These are phyloP conservation scores for Pseudophaeomoniella oleicola DNA, from an alignment of 2,329 filamentous ascomycete genomes.

Conservation along the genomic window DNA sequence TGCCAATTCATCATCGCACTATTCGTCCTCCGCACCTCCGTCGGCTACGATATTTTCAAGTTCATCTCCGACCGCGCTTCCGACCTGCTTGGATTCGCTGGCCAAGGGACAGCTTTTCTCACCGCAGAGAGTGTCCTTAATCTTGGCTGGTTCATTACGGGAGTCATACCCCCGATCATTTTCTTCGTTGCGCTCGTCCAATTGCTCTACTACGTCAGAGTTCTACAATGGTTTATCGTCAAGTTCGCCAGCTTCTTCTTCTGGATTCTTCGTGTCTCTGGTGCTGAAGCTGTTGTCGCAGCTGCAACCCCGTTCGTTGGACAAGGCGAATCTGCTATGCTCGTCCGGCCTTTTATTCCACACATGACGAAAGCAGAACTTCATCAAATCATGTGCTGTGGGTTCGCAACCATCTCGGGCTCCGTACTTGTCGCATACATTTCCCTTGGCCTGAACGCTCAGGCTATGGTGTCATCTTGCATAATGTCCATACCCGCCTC, in stretches of 20 bases:
- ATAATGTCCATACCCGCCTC: constrained; percentile 94
- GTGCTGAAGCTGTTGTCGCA: constrained; percentile 85
- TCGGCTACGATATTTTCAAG: constrained; percentile 80
- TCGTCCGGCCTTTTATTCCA: constrained; percentile 74
- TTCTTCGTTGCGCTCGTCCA: constrained; percentile 93
- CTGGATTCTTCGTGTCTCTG: constrained; percentile 75
- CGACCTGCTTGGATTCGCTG: constrained; percentile 61
- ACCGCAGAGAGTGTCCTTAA: constrained; percentile 31
- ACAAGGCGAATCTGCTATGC: constrained; percentile 85
- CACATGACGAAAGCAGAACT: constrained; percentile 78
- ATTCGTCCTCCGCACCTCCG: constrained; percentile 69
- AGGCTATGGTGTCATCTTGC: constrained; percentile 77
- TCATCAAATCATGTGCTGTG: constrained; percentile 85
- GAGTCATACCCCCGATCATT: constrained; percentile 80
- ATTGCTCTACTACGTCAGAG: constrained; percentile 64
- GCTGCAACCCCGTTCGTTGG: constrained; percentile 89
- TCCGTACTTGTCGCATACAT: constrained; percentile 81
- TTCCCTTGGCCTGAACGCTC: constrained; percentile 63
- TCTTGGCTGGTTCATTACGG: constrained; percentile 55
- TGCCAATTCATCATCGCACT: constrained; percentile 77
- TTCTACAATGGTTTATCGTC: constrained; percentile 76
- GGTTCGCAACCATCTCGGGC: constrained; percentile 84
- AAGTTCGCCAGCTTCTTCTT: constrained; percentile 88
- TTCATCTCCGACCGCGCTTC: constrained; percentile 68
- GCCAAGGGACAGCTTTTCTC: constrained; percentile 59